Percentiles rank a stretch among this genome's conserved stretches.
These are phyloP conservation scores for Pseudocercospora fijiensis DNA, from an alignment of 2,329 filamentous ascomycete species.

Conservation along the genomic window DNA sequence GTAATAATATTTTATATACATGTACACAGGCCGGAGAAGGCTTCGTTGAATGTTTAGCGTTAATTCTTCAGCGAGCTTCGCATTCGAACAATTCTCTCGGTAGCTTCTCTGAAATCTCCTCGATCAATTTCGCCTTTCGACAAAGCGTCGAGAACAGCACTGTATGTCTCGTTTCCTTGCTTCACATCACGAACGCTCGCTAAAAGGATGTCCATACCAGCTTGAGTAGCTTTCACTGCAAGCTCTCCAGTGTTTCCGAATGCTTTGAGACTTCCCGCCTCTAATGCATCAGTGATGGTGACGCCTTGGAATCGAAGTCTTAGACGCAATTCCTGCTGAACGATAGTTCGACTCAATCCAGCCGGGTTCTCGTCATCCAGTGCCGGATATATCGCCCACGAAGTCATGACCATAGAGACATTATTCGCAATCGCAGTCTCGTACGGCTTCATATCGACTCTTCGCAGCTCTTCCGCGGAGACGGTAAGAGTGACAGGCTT, in stretches of 20 bases:
- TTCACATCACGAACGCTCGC: constrained; percentile 15
- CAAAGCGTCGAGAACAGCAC: constrained; percentile 16
- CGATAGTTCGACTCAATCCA: constrained; percentile 17
- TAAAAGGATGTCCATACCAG: constrained; percentile 24
- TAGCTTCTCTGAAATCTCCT: constrained; percentile 19
- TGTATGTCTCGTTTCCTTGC: constrained; percentile 16
- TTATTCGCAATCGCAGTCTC: constrained; percentile 11
- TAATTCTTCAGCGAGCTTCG: neutral
- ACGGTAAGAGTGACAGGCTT: constrained; percentile 18
- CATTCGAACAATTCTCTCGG: constrained; percentile 16
- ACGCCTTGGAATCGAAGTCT: constrained; percentile 20
- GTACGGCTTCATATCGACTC: constrained; percentile 20
- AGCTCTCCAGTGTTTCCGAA: constrained; percentile 17
- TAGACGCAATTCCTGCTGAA: constrained; percentile 18
- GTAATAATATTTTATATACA: neutral
- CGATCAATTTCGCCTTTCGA: constrained; percentile 14
- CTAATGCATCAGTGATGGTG: constrained; percentile 26
- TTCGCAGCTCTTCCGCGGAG: constrained; percentile 11
- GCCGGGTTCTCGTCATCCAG: constrained; percentile 14
- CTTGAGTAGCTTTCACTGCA: constrained; percentile 15
- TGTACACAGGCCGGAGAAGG: neutral
- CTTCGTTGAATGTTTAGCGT: neutral
- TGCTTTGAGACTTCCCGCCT: constrained; percentile 19
- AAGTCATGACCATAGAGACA: constrained; percentile 23
- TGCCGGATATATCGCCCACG: constrained; percentile 24